Conservation (phyloP, 257 asterid genomes). For the Cinchona pubescens region DNA sequence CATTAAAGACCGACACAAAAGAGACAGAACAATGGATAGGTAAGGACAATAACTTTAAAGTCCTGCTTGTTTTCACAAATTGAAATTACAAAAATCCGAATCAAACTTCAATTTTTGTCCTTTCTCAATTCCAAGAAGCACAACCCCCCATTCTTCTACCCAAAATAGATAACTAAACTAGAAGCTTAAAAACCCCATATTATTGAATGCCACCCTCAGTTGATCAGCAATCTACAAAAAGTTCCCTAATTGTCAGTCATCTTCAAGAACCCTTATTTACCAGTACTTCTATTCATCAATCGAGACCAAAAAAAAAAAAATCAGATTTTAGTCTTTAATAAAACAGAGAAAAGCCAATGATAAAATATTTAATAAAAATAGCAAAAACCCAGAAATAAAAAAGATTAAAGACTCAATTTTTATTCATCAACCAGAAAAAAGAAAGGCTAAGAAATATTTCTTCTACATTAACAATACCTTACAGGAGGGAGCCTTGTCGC, state of each 20-base stretch:
- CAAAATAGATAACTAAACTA: no score
- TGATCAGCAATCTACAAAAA: neutral
- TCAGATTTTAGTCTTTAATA: neutral
- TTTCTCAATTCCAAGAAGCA: neutral
- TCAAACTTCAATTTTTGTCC: neutral
- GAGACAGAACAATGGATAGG: neutral
- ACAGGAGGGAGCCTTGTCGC: slow-evolving; percentile 29
- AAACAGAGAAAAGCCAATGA: neutral
- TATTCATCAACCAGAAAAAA: neutral
- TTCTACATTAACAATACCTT: slow-evolving; percentile 24
- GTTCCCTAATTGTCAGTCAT: neutral
- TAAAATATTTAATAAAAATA: no score
- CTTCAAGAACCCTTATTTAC: neutral
- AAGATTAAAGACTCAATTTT: neutral
- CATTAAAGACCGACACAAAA: neutral
- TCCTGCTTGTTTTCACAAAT: neutral
- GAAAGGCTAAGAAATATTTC: neutral
- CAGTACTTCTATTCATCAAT: neutral
- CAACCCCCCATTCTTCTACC: no score
- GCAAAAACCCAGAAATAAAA: no score
- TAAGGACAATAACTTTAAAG: neutral
- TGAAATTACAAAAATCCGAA: neutral
- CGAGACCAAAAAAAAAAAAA: neutral
- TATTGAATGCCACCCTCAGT: neutral
- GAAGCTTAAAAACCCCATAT: neutral